Evolutionary conservation across 257 asterid species (phyloP).

Genomic region (Gentiana dahurica): DNA sequence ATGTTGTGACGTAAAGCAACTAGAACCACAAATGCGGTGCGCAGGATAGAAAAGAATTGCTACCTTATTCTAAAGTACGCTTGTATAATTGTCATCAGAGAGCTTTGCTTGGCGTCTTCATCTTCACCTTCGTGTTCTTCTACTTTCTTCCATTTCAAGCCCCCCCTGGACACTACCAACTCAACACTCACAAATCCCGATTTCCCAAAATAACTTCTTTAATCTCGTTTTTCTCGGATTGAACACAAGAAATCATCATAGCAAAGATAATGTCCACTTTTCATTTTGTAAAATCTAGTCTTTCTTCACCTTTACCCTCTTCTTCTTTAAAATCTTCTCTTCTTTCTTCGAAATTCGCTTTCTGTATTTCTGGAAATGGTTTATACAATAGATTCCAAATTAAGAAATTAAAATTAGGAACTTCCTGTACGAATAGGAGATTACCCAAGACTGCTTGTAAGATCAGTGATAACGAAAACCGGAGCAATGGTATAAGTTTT

Average conservation of each 20-base stretch:
- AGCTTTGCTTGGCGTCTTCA: neutral
- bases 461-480: constrained; percentile 34
- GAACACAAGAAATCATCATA: neutral
- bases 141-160: neutral
- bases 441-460: constrained; percentile 38
- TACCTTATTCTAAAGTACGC: neutral
- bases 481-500: constrained; percentile 34
- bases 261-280: constrained; percentile 38
- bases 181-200: constrained; percentile 3
- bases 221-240: neutral
- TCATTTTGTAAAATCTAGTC: constrained; percentile 38
- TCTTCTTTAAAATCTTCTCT: constrained; percentile 15
- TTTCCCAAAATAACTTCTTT: neutral
- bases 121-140: neutral
- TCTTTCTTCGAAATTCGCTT: constrained; percentile 3
- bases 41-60: too few relatives aligned
- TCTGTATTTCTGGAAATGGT: constrained; percentile 8
- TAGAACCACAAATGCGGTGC: too few relatives aligned
- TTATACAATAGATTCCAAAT: constrained; percentile 18
- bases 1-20: too few relatives aligned
- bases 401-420: constrained; percentile 19
- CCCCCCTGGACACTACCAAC: too few relatives aligned
- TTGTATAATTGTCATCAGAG: neutral
- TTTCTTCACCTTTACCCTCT: constrained; percentile 16
- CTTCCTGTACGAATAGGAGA: constrained; percentile 15